Base-by-base conservation (phyloP, 768 basidiomycete genomes). In the Rhizopogon vulgaris region DNA sequence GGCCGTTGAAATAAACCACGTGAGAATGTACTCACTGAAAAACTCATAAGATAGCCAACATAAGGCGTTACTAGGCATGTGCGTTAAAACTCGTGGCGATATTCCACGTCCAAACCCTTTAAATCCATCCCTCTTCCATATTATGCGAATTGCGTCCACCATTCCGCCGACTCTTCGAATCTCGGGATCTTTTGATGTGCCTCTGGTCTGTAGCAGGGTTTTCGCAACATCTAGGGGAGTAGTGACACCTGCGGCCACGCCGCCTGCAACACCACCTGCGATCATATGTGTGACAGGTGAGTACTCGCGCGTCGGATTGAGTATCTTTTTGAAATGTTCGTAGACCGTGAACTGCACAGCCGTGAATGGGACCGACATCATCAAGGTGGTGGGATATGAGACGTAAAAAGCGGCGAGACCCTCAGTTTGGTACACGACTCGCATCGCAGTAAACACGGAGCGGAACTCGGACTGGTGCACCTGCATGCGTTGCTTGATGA, bases 401-500 rank as follows among this genome's bases (percentile, higher is more conserved):
- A 99, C 84, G 70, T 97, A 99, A 77, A 99, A 98, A 8, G 96
- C 96, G 36, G 72, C 61, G 41, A 96, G 66, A 37, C 96, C 96
- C 71, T 99, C 96, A 34, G 73, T 83, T 40, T 71, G 78, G 71
- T 92, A 93, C 48, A 99, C 88, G 11, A 85, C 84, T 22, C 79
- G 78, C 52, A 94, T 91, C 59, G 93, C 94, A n/a, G 82, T 79
- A 58, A 85, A 71, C 39, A 94, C 90, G 36, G 90, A 91, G 41
- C 86, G 86, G 70, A 92, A 94, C 67, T 87, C 77, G 3, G 96
- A 98, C 64, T 89, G 83, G 72, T 94, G 94, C 52, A 98, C 77
- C 71, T 99, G 96, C 96, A 99, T 97, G 48, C 96, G 84, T 75
- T 99, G 96, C 72, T 99, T 99, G 75, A 99, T 91, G 61, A 99